These are phyloP conservation scores for Heliosperma pusillum DNA, from an alignment of 148 eudicot species.

Conservation along the genomic window DNA sequence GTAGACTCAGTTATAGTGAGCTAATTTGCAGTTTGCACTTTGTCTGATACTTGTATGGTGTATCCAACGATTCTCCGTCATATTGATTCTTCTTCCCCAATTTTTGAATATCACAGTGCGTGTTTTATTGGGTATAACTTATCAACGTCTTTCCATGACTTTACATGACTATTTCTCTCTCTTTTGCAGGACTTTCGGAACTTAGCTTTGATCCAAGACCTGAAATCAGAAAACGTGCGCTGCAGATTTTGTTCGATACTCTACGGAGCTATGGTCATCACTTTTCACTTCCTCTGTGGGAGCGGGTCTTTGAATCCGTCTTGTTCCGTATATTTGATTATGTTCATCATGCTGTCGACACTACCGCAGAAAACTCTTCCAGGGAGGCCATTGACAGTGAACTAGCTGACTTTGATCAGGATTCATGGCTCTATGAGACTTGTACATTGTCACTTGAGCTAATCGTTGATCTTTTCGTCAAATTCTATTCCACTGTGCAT, in stretches of 20 bases:
- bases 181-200: constrained; percentile 77
- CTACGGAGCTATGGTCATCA: constrained; percentile 88
- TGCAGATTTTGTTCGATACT: constrained; percentile 87
- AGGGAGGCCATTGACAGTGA: constrained; percentile 44
- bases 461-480: constrained; percentile 91
- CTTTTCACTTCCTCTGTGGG: constrained; percentile 93
- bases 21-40: neutral
- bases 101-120: neutral
- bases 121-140: neutral
- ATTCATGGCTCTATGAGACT: constrained; percentile 98
- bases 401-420: constrained; percentile 72
- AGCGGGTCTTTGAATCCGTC: constrained; percentile 90
- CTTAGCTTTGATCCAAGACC: constrained; percentile 99
- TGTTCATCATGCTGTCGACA: constrained; percentile 89
- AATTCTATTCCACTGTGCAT: constrained; percentile 76
- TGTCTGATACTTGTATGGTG: neutral
- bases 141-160: neutral
- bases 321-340: constrained; percentile 94
- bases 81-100: neutral
- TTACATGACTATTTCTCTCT: neutral
- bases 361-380: constrained; percentile 53
- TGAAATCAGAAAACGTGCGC: constrained; percentile 87
- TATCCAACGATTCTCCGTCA: neutral
- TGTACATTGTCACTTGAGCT: constrained; percentile 92
- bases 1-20: neutral